phyloP scores from a whole-genome alignment of 805 yeast species.

The Ogataea pignaliae region DNA sequence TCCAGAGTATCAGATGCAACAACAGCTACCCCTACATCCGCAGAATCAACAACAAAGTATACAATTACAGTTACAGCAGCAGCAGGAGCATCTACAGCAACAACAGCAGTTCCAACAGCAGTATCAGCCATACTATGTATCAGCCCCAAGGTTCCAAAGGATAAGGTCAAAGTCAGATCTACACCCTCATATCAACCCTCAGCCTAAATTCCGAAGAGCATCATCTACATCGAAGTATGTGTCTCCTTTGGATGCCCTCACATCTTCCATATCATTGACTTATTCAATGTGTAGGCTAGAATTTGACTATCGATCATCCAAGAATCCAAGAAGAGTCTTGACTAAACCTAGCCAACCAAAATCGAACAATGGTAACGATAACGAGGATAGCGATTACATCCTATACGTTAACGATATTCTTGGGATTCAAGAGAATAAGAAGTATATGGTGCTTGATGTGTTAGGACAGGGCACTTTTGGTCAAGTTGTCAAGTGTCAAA shows the following conservation, averaged over 20 bases:
- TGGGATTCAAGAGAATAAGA: slow-evolving; percentile 80
- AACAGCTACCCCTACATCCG: not conserved
- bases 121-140: slow-evolving; percentile 4
- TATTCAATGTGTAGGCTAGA: slow-evolving; percentile 81
- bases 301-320: slow-evolving; percentile 75
- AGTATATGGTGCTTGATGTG: slow-evolving; percentile 83
- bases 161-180: slow-evolving; percentile 46
- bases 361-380: slow-evolving; percentile 79
- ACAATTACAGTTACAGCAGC: not conserved
- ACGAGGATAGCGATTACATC: slow-evolving; percentile 85
- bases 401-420: slow-evolving; percentile 90
- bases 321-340: slow-evolving; percentile 86
- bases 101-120: too few species aligned
- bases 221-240: slow-evolving; percentile 58
- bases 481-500: slow-evolving; percentile 93
- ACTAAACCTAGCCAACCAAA: slow-evolving; percentile 89
- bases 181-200: slow-evolving; percentile 54
- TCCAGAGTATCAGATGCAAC: slow-evolving; percentile 1
- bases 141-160: slow-evolving; percentile 45
- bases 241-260: slow-evolving; percentile 78
- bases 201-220: slow-evolving; percentile 68
- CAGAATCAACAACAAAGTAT: not conserved
- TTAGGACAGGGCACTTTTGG: slow-evolving; percentile 98
- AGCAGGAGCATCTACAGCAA: too few species aligned
- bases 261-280: slow-evolving; percentile 72